These are phyloP conservation scores for Didymella sp. DNA, from an alignment of 2,329 filamentous ascomycete genomes.

Conservation along the genomic window DNA sequence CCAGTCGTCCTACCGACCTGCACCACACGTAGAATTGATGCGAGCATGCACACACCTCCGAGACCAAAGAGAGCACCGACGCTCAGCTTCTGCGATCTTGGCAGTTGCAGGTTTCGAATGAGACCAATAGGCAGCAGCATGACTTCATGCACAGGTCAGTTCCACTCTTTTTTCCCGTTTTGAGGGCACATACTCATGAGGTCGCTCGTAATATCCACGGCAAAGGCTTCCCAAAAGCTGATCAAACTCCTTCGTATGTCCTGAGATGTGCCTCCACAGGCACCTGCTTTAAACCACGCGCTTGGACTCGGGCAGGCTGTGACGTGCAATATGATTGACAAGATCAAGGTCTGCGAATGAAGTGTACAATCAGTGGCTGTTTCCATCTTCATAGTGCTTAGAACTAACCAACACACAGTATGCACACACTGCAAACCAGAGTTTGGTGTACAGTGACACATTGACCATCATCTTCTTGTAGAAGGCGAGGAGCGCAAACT, in stretches of 20 bases:
- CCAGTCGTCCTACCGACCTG: not conserved
- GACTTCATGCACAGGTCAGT: not conserved
- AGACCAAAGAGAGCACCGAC: not conserved
- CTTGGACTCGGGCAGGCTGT: not conserved
- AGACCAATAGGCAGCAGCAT: not conserved
- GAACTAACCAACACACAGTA: not conserved
- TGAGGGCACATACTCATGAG: not conserved
- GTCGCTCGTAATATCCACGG: not conserved
- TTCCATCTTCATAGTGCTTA: not conserved
- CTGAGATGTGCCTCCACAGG: not conserved
- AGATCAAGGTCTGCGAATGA: not conserved
- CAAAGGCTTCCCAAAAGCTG: not conserved
- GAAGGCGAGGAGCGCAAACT: not conserved
- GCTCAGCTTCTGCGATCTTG: not conserved
- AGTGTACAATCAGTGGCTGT: not conserved
- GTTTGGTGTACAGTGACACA: not conserved
- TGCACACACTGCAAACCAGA: not conserved
- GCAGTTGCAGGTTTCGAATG: not conserved
- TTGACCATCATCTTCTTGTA: not conserved
- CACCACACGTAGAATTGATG: not conserved
- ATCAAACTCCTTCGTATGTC: not conserved
- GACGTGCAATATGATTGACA: not conserved
- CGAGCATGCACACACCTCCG: not conserved
- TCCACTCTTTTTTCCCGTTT: not conserved
- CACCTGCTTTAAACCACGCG: not conserved